Evolutionary conservation across 305 asterid genomes (phyloP).

Genomic region (Salvia sclarea): DNA sequence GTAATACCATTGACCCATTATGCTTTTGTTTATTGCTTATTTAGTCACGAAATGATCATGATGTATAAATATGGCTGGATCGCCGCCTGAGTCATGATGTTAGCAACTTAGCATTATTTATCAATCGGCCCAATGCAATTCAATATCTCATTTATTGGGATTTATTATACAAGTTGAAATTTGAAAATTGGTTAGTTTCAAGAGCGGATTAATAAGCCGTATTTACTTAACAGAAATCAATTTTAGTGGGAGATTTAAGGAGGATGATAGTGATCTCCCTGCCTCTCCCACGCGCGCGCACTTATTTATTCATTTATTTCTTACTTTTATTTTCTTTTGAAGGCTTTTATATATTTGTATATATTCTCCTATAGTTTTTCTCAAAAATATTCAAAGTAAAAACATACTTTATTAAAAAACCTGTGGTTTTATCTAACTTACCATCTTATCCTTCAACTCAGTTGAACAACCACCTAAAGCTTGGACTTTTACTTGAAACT

Average conservation of each 20-base stretch:
- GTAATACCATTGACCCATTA: constrained; percentile 35
- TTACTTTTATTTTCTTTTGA: not conserved
- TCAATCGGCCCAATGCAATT: constrained; percentile 42
- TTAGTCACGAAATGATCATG: constrained; percentile 12
- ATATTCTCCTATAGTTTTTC: not conserved
- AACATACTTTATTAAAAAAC: no score
- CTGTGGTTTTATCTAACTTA: not conserved
- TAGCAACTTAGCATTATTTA: constrained; percentile 37
- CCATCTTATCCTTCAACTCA: not conserved
- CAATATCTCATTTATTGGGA: constrained; percentile 50
- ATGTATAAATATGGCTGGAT: not conserved
- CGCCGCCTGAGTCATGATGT: constrained; percentile 45
- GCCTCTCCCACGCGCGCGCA: not conserved
- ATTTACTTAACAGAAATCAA: constrained; percentile 15
- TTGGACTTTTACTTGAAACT: not conserved
- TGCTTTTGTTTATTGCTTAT: not conserved
- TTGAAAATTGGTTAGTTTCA: constrained; percentile 32
- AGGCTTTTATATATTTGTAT: not conserved
- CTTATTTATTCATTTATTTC: no score
- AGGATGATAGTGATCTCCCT: not conserved
- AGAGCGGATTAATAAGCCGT: constrained; percentile 32
- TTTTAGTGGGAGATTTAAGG: constrained; percentile 25
- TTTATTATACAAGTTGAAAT: constrained; percentile 46
- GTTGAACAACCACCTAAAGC: not conserved
- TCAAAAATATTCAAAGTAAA: not conserved